Conservation (phyloP, 2,329 filamentous ascomycete genomes). For the Cladosporium sp. region DNA sequence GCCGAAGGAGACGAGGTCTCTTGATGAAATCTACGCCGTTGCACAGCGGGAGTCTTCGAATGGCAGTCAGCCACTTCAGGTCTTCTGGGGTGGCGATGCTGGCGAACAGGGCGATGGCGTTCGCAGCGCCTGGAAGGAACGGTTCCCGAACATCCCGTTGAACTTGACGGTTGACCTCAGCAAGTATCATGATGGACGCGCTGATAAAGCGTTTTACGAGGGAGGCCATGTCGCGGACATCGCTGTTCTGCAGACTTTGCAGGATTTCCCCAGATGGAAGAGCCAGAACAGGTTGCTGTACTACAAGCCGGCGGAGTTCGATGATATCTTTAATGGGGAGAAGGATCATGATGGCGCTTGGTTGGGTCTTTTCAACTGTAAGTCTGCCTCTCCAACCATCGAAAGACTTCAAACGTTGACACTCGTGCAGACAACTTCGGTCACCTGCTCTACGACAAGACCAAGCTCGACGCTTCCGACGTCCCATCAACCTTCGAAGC, state of each 20-base stretch:
- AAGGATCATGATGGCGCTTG: slow-evolving; percentile 43
- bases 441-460: slow-evolving; percentile 32
- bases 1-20: slow-evolving; percentile 40
- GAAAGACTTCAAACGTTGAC: too few species aligned
- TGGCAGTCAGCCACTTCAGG: slow-evolving; percentile 31
- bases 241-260: slow-evolving; percentile 47
- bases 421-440: slow-evolving; percentile 14
- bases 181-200: slow-evolving; percentile 49
- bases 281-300: slow-evolving; percentile 43
- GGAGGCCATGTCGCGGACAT: slow-evolving; percentile 45
- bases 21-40: slow-evolving; percentile 49
- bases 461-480: slow-evolving; percentile 28
- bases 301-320: slow-evolving; percentile 48
- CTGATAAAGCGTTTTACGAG: slow-evolving; percentile 35
- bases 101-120: slow-evolving; percentile 34
- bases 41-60: slow-evolving; percentile 46
- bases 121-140: slow-evolving; percentile 42
- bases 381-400: slow-evolving; percentile 32
- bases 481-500: slow-evolving; percentile 41
- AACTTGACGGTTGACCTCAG: slow-evolving; percentile 54
- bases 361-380: slow-evolving; percentile 37
- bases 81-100: slow-evolving; percentile 39
- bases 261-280: slow-evolving; percentile 52
- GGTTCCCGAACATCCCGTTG: slow-evolving; percentile 49
- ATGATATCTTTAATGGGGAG: slow-evolving; percentile 39